Conservation (phyloP, 345 rosid genomes). For the Citrus trifoliata region DNA sequence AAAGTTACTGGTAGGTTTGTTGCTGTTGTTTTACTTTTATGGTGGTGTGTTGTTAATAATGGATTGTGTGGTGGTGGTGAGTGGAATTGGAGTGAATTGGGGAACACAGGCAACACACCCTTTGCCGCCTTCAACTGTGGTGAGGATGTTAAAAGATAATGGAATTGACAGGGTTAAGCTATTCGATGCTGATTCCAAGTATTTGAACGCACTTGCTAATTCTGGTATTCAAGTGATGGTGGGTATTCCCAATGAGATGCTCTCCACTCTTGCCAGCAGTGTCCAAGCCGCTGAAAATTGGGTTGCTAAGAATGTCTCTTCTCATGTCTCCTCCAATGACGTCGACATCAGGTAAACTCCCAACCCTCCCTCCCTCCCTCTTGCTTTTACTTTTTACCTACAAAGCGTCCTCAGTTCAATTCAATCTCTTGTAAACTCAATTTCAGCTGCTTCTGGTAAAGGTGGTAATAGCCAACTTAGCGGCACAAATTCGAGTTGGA, state of each 20-base stretch:
- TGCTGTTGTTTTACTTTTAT: neutral
- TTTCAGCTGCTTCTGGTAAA: too few relatives aligned
- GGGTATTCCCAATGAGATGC: slow-evolving; percentile 78
- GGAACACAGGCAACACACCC: slow-evolving; percentile 67
- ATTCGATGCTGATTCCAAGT: slow-evolving; percentile 59
- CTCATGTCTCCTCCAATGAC: slow-evolving; percentile 47
- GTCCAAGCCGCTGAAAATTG: slow-evolving; percentile 64
- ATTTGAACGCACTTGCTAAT: slow-evolving; percentile 45
- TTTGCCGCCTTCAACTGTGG: slow-evolving; percentile 52
- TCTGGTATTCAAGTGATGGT: slow-evolving; percentile 77
- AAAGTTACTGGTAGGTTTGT: neutral
- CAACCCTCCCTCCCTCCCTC: neutral
- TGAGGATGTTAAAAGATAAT: slow-evolving; percentile 50
- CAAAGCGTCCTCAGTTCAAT: too few relatives aligned
- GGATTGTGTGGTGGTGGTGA: slow-evolving; percentile 9
- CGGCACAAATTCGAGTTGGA: neutral
- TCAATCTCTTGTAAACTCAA: too few relatives aligned
- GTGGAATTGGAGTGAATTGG: slow-evolving; percentile 68
- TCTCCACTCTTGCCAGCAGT: slow-evolving; percentile 42
- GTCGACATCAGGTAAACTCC: slow-evolving; percentile 58
- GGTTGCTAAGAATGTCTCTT: slow-evolving; percentile 67
- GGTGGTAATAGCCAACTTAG: neutral
- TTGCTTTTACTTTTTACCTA: too few relatives aligned
- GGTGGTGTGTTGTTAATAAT: too few relatives aligned
- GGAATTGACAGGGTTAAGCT: slow-evolving; percentile 68